phyloP scores from a whole-genome alignment of 768 basidiomycete genomes.

The Daedaleopsis sinensis region DNA sequence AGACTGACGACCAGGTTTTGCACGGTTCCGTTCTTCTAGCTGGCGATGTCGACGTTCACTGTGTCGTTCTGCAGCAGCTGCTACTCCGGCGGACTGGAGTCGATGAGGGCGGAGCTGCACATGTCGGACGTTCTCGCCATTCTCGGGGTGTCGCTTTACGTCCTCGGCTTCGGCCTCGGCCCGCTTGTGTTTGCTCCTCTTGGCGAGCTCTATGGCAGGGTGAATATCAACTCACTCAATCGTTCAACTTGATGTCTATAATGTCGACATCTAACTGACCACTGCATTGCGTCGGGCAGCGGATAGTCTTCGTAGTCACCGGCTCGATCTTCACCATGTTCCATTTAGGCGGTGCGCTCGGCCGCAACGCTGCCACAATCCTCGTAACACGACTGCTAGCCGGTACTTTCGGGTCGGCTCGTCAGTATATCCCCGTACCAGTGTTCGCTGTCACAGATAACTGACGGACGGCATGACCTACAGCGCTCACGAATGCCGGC shows the following conservation, averaged over 20 bases:
- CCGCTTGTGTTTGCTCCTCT: conserved; percentile 60
- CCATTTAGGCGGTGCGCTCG: conserved; percentile 56
- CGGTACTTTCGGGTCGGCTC: conserved; percentile 60
- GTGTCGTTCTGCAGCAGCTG: conserved; percentile 63
- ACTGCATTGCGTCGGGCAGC: conserved; percentile 33
- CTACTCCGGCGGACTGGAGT: conserved; percentile 54
- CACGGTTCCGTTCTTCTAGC: conserved; percentile 10
- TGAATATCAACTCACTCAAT: conserved; percentile 27
- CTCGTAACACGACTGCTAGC: conserved; percentile 57
- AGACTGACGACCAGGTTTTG: neutral
- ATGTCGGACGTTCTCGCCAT: conserved; percentile 56
- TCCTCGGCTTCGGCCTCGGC: conserved; percentile 63
- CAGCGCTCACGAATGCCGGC: conserved; percentile 62
- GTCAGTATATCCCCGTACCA: conserved; percentile 34
- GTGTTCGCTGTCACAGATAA: neutral
- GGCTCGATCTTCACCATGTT: conserved; percentile 53
- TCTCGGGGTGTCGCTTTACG: conserved; percentile 62
- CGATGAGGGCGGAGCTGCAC: conserved; percentile 47
- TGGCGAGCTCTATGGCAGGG: conserved; percentile 58
- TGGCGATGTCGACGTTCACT: conserved; percentile 55
- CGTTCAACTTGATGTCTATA: too few species aligned
- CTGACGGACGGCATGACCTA: neutral
- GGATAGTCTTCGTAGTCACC: conserved; percentile 56
- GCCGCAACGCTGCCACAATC: conserved; percentile 49
- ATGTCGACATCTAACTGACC: neutral